Conservation (phyloP, 1,284 basidiomycete genomes). For the Ganoderma boninense region DNA sequence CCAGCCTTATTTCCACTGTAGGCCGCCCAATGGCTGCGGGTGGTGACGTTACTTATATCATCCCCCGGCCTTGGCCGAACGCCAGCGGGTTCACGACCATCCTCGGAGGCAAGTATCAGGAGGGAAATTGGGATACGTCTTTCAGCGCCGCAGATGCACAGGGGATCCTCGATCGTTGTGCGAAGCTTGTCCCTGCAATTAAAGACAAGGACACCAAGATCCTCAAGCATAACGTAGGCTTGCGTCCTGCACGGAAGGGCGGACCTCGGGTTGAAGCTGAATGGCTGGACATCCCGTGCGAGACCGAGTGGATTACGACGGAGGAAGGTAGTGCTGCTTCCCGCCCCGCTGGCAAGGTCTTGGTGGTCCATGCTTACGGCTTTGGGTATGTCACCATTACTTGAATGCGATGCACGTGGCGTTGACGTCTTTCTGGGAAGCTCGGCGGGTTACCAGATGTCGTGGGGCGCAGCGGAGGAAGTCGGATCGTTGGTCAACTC, state of each 20-base stretch:
- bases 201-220: constrained; percentile 51
- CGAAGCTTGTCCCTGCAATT: constrained; percentile 48
- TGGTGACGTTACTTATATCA: constrained; percentile 56
- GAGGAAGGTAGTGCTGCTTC: constrained; percentile 43
- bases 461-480: constrained; percentile 73
- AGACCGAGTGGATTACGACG: constrained; percentile 40
- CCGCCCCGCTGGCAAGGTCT: constrained; percentile 50
- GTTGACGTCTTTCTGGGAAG: constrained; percentile 51
- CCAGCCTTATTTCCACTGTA: background rate
- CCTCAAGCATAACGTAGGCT: constrained; percentile 69
- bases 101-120: constrained; percentile 64
- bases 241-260: constrained; percentile 74
- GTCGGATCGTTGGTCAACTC: constrained; percentile 38
- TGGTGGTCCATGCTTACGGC: constrained; percentile 78
- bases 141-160: constrained; percentile 52
- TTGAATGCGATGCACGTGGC: background rate
- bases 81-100: constrained; percentile 52
- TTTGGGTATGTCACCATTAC: constrained; percentile 46
- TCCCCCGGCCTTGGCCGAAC: constrained; percentile 54
- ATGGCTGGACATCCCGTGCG: constrained; percentile 51
- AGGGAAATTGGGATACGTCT: constrained; percentile 56
- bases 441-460: constrained; percentile 77
- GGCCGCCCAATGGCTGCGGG: constrained; percentile 58
- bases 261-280: constrained; percentile 76
- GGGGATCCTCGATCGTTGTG: constrained; percentile 55